Evolutionary conservation across 768 basidiomycete genomes (phyloP).

Genomic region (Podaxis sp.): DNA sequence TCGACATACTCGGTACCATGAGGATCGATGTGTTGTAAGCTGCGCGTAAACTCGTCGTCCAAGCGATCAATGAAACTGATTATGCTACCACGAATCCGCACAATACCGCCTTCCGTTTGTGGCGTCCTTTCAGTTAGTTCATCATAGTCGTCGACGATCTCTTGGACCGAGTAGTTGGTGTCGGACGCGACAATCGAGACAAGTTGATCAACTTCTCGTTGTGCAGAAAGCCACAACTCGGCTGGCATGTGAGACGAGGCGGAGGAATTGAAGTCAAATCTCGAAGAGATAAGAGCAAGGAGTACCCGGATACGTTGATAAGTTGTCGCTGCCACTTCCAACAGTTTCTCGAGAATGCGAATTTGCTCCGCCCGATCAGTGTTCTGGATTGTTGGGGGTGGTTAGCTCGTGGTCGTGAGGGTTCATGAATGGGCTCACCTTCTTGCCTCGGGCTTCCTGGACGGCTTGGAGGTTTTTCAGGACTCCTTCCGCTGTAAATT

Average conservation of each 20-base stretch:
- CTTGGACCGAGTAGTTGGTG: constrained; percentile 80
- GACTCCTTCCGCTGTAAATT: constrained; percentile 80
- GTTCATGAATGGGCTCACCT: constrained; percentile 52
- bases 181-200: constrained; percentile 76
- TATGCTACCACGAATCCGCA: constrained; percentile 91
- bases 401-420: neutral
- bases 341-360: constrained; percentile 81
- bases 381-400: constrained; percentile 54
- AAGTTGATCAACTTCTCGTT: constrained; percentile 86
- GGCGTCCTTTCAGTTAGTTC: constrained; percentile 84
- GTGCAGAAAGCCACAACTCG: constrained; percentile 87
- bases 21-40: constrained; percentile 96
- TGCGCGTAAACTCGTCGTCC: constrained; percentile 98
- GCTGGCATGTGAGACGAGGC: constrained; percentile 86
- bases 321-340: constrained; percentile 81
- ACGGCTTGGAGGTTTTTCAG: constrained; percentile 91
- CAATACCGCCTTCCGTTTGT: constrained; percentile 66
- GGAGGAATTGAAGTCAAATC: constrained; percentile 95
- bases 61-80: constrained; percentile 95
- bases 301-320: constrained; percentile 96
- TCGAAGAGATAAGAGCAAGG: constrained; percentile 88
- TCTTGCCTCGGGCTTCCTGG: constrained; percentile 94
- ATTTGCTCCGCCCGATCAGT: constrained; percentile 96
- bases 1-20: constrained; percentile 99
- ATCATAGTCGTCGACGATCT: constrained; percentile 88